phyloP scores from a whole-genome alignment of 331 rosid genomes.

The Acacia pycnantha region DNA sequence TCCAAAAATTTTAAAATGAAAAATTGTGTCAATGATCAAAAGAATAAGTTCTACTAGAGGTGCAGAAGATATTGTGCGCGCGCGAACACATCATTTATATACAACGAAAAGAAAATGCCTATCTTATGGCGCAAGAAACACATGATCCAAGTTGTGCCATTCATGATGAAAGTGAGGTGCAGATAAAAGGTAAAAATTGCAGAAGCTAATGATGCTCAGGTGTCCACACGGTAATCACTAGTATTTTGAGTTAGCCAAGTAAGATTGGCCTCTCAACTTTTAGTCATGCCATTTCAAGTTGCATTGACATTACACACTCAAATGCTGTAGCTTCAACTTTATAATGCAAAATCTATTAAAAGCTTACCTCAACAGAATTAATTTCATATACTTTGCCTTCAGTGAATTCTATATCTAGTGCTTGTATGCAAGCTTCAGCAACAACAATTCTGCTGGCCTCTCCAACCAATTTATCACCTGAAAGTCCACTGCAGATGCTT shows the following conservation, averaged over 20 bases:
- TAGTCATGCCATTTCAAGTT: neutral
- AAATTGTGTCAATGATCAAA: neutral
- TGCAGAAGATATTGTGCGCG: neutral
- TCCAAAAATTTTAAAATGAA: neutral
- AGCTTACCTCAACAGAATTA: constrained; percentile 78
- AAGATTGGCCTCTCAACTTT: neutral
- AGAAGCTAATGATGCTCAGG: neutral
- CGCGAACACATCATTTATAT: too few relatives aligned
- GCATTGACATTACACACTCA: neutral
- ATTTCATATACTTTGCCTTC: constrained; percentile 75
- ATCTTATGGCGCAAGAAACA: neutral
- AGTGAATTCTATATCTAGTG: constrained; percentile 77
- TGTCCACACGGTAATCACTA: neutral
- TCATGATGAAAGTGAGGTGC: neutral
- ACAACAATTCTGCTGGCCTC: constrained; percentile 89
- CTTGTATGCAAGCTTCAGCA: constrained; percentile 96
- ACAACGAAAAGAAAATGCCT: neutral
- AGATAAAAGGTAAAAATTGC: neutral
- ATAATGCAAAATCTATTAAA: constrained; percentile 21
- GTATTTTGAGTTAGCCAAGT: neutral
- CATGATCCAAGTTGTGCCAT: neutral
- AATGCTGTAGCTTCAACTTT: neutral
- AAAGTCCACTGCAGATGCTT: neutral
- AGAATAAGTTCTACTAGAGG: neutral
- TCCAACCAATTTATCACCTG: constrained; percentile 94